Conservation (phyloP, 2,329 filamentous ascomycete species). For the Neocucurbitaria cava region DNA sequence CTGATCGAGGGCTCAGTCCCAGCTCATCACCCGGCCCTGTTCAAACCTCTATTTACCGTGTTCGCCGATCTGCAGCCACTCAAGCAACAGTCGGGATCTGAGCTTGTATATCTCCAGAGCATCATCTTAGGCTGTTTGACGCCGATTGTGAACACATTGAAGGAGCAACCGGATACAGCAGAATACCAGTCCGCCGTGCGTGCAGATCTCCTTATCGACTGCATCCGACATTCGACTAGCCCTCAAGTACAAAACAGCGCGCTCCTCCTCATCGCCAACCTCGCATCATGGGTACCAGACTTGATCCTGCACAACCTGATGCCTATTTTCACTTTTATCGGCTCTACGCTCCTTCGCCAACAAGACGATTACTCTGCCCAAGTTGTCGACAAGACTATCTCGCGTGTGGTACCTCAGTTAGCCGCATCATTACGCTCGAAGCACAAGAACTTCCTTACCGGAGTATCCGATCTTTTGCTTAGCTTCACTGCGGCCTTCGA, state of each 20-base stretch:
- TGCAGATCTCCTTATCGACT: constrained; percentile 90
- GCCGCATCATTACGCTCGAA: constrained; percentile 82
- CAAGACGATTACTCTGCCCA: constrained; percentile 97
- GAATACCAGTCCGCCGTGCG: constrained; percentile 83
- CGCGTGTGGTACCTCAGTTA: constrained; percentile 89
- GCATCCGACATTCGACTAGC: constrained; percentile 88
- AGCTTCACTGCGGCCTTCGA: constrained; percentile 97
- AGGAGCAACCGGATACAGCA: constrained; percentile 59
- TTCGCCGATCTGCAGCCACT: constrained; percentile 89
- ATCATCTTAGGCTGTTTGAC: constrained; percentile 82
- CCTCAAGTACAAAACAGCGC: constrained; percentile 94
- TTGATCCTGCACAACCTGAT: constrained; percentile 95
- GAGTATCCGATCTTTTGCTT: constrained; percentile 86
- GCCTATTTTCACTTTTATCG: constrained; percentile 99
- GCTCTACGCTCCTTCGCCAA: constrained; percentile 86
- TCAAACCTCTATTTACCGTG: constrained; percentile 80
- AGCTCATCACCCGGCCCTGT: constrained; percentile 75
- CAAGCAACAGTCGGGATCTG: constrained; percentile 79
- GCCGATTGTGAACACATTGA: constrained; percentile 81
- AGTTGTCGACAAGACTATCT: constrained; percentile 92
- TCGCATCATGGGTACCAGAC: constrained; percentile 88
- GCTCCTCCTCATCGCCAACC: constrained; percentile 82
- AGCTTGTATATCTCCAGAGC: constrained; percentile 88
- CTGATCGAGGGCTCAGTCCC: constrained; percentile 82
- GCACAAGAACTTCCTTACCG: constrained; percentile 78